Evolutionary conservation across 306 rosid genomes (phyloP), one percentile per base, ranked within the genome.

Genomic region (Amphicarpaea edgeworthii): DNA sequence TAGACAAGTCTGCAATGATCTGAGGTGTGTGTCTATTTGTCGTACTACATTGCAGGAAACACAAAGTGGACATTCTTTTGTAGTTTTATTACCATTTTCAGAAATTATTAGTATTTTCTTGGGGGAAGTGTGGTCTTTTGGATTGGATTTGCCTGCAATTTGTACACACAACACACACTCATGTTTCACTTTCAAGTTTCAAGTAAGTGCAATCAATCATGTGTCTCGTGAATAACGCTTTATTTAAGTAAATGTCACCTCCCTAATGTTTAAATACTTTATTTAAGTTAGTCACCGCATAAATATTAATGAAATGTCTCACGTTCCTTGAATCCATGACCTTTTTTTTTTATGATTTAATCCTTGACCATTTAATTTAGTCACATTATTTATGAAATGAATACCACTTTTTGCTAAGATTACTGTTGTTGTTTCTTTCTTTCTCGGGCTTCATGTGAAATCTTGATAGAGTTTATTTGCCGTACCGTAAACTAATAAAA

Each of bases 171-270:
- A n/a, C n/a, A n/a, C n/a, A n/a, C 3, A 15, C 1, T 21, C 16
- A 45, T 45, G 41, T 55, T 75, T 75, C 72, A 34, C 40, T 64
- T 75, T 75, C 71, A 32, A 34, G 40, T n/a, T n/a, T n/a, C 32
- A 2, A 28, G 32, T 6, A 46, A 30, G 47, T 45, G 21, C 42
- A 23, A 20, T 5, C 15, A 24, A 21, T 6, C 10, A 24, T 59
- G 69, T 37, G 21, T 62, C 50, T 14, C 40, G 45, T 8, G 12
- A 40, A 47, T 46, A 24, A 17, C 32, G 5, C 50, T 12, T 8
- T 1, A 8, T 12, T 10, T 2, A 8, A 28, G 32, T 28, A 28
- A 2, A 10, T 40, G 40, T 2, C 40, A 6, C 7, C 40, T 34
- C 9, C 8, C 40, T 34, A 34, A 7, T 46, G 23, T n/a, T n/a